phyloP scores from a whole-genome alignment of 495 filamentous ascomycete genomes.

The Halenospora varia region DNA sequence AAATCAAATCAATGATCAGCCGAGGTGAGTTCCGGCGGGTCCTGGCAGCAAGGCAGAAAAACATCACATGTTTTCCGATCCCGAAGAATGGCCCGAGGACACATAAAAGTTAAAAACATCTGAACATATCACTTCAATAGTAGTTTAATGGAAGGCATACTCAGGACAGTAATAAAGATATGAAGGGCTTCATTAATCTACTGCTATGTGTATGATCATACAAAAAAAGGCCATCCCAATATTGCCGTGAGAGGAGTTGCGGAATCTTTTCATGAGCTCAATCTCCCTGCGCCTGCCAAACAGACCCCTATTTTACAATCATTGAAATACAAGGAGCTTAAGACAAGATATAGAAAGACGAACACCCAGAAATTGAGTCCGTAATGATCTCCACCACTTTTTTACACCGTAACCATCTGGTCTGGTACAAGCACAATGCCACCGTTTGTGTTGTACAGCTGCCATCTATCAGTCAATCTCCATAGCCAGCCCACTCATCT shows the following conservation, averaged over 20 bases:
- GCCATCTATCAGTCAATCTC: no score
- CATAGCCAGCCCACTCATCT: no score
- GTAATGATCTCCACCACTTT: slow-evolving; percentile 8
- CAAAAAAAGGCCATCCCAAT: slow-evolving; percentile 11
- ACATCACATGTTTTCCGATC: slow-evolving; percentile 1
- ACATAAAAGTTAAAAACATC: neutral
- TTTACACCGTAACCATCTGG: slow-evolving; percentile 12
- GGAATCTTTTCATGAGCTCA: neutral
- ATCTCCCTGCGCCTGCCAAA: slow-evolving; percentile 19
- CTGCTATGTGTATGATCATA: slow-evolving; percentile 2
- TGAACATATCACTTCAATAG: neutral
- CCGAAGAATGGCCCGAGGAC: no score
- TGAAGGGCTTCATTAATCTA: slow-evolving; percentile 13
- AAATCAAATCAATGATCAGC: neutral
- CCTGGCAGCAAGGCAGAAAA: neutral
- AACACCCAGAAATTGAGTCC: slow-evolving; percentile 4
- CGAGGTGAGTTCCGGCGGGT: slow-evolving; percentile 2
- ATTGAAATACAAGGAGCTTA: slow-evolving; percentile 7
- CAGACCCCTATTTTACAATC: slow-evolving; percentile 24
- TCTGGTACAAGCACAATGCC: neutral
- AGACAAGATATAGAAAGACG: slow-evolving; percentile 22
- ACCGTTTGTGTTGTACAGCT: neutral
- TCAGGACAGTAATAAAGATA: no score
- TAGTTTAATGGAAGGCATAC: no score
- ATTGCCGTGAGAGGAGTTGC: slow-evolving; percentile 18